Base-by-base conservation (phyloP, 2,329 filamentous ascomycete species). In the Hypoxylon sp. region DNA sequence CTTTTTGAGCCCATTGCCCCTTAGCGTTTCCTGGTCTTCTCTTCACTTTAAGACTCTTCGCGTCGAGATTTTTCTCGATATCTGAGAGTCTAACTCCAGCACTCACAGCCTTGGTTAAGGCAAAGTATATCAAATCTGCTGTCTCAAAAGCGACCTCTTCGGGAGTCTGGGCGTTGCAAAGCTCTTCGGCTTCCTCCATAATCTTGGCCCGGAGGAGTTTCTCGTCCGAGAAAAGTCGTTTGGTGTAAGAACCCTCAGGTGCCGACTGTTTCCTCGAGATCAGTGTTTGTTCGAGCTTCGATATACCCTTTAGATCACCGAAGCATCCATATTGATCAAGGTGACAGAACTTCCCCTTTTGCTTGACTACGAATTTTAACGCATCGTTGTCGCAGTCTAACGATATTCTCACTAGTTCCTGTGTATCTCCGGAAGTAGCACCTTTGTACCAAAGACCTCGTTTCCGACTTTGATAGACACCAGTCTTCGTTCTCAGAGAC, bases 381-480 rank as follows among this genome's bases (percentile, higher is more conserved):
- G 94, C 97, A 80, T 99, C 96, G 71, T 91, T 91, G 80, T 99
- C 96, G 80, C 96, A 99, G 81, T 99, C 96, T 59, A 97, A 85
- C 0, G 92, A 91, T 71, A 99, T 87, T 63, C 90, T 90, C 22
- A 98, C 85, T 55, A 99, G 85, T 79, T 98, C 91, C 80, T 99
- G 96, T 11, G 93, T 93, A 79, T 98, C 94, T 13, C 96, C 96
- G 59, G 95, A 98, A 8, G 92, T 96, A 58, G 94, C 93, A 5
- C 96, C 96, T 84, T 99, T 99, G 81, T 97, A 92, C 96, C 96
- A 99, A 29, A 99, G 82, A 0, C 96, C 96, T 48, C 96, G 89
- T 84, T 98, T 98, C 58, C 96, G 88, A 83, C 95, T 98, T 81
- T 98, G 94, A 80, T 99, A 99, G 39, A 98, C 95, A 33, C 96